These are phyloP conservation scores for Globisporangium paddicum DNA, from an alignment of 352 stramenopile species.

Conservation along the genomic window DNA sequence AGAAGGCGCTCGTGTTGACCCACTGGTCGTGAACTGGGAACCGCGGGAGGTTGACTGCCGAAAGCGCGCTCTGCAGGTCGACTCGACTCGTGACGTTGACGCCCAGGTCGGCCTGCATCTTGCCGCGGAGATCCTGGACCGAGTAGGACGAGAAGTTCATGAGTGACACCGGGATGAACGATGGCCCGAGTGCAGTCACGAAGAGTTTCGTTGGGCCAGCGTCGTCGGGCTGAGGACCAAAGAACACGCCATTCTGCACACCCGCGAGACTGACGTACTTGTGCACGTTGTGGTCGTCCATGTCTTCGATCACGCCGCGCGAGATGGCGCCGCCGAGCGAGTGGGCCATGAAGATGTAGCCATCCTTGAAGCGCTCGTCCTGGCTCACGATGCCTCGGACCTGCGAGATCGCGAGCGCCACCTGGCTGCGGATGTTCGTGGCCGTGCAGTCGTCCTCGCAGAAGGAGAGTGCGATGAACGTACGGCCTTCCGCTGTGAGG, in stretches of 20 bases:
- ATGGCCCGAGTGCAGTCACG: conserved; percentile 28
- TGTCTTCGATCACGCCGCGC: conserved; percentile 47
- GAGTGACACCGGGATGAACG: conserved; percentile 20
- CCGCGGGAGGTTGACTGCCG: conserved; percentile 27
- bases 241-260: conserved; percentile 48
- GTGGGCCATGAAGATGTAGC: conserved; percentile 51
- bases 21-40: conserved; percentile 25
- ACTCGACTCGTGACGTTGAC: conserved; percentile 19
- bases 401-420: conserved; percentile 41
- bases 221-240: conserved; percentile 36
- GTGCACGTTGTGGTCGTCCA: conserved; percentile 52
- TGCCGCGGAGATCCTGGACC: conserved; percentile 22
- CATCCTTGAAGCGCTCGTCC: conserved; percentile 23
- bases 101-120: conserved; percentile 36
- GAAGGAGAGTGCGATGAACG: conserved; percentile 36
- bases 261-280: conserved; percentile 48
- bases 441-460: conserved; percentile 37
- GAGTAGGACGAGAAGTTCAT: conserved; percentile 44
- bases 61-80: conserved; percentile 22
- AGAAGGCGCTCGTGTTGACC: conserved; percentile 27
- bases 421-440: conserved; percentile 25
- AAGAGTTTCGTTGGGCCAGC: conserved; percentile 30
- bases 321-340: conserved; percentile 41
- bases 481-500: conserved; percentile 30
- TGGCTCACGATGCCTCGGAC: conserved; percentile 31